A percentile compares a stretch with the other conserved stretches of the same genome.
phyloP scores from a whole-genome alignment of 2,329 filamentous ascomycete genomes.

The Nigrospora osmanthi region DNA sequence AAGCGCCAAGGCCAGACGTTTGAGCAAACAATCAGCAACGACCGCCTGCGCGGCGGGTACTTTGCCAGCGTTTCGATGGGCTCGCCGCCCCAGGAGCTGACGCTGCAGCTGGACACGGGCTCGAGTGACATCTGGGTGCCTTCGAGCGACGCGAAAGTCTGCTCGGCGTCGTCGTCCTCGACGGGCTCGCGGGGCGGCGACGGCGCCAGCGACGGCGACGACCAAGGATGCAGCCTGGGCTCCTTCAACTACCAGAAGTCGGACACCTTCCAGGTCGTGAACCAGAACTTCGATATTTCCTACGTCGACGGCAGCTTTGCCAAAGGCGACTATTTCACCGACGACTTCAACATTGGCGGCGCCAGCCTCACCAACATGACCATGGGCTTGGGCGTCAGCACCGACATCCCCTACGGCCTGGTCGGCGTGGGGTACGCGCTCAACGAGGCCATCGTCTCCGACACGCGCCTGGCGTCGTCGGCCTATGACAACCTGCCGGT shows the following conservation, averaged over 20 bases:
- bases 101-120: constrained; percentile 53
- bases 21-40: constrained; percentile 35
- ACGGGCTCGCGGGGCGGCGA: constrained; percentile 1
- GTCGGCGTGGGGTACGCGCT: constrained; percentile 52
- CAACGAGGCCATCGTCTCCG: constrained; percentile 40
- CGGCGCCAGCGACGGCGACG: constrained; percentile 2
- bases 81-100: constrained; percentile 46
- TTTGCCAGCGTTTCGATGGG: constrained; percentile 52
- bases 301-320: constrained; percentile 55
- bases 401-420: constrained; percentile 48
- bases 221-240: constrained; percentile 31
- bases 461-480: constrained; percentile 13
- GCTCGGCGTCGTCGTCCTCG: constrained; percentile 15
- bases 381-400: constrained; percentile 49
- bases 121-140: constrained; percentile 58
- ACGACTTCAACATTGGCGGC: constrained; percentile 46
- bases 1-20: constrained; percentile 31
- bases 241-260: constrained; percentile 37
- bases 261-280: constrained; percentile 34
- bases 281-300: constrained; percentile 43
- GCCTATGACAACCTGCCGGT: constrained; percentile 55
- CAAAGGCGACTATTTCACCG: constrained; percentile 50
- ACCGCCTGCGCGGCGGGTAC: constrained; percentile 39
- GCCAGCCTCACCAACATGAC: constrained; percentile 44
- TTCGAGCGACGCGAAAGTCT: constrained; percentile 27